Base-by-base conservation (phyloP, 257 asterid genomes). In the Forsythia suspensa region DNA sequence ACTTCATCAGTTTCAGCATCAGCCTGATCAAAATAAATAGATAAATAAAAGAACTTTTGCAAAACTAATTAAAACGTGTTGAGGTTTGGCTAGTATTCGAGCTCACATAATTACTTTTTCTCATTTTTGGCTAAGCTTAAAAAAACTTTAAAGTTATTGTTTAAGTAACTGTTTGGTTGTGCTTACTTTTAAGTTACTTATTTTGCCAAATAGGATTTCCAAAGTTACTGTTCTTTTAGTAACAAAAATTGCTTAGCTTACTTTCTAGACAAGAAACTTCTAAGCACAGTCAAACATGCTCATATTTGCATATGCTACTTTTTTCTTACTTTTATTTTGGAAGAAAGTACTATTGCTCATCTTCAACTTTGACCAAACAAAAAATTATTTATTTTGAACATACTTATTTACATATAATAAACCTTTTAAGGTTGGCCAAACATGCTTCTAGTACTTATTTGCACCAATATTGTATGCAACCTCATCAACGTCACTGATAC, bases 1-100 rank as follows among this genome's bases (percentile, higher is more conserved):
- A 95, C 98, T 89, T 95, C 99, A 37, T 95, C 99, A 2, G 97
- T 93, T 87, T 95, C 99, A 16, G 86, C 89, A 89, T 95, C 99
- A 85, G 99, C 99, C 99, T 95, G 80, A 44, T 71, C 8, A 43
- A 82, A 76, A 70, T 18, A 75, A 74, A 48, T 21, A 69, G 34
- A 70, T 75, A 72, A 65, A 63, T 10, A 63, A 39, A 63, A 63
- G 39, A 57, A 8, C 37, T 63, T 21, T 63, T 2, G 8, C 16
- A 63, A 63, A 63, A 63, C 24, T 5, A 24, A 21, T 63, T 63
- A 24, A 9, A 29, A 11, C 39, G 8, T 24, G 5, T 63, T 21
- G 6, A 63, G 4, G 16, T 63, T 9, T n/a, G 65, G 65, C 65
- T 55, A 6, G 65, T 6, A 55, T 55, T 18, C 63, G 15, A 52